Evolutionary conservation across 306 rosid species (phyloP), one percentile per base, ranked within the genome.

Genomic region (Cucumis cinereus): DNA sequence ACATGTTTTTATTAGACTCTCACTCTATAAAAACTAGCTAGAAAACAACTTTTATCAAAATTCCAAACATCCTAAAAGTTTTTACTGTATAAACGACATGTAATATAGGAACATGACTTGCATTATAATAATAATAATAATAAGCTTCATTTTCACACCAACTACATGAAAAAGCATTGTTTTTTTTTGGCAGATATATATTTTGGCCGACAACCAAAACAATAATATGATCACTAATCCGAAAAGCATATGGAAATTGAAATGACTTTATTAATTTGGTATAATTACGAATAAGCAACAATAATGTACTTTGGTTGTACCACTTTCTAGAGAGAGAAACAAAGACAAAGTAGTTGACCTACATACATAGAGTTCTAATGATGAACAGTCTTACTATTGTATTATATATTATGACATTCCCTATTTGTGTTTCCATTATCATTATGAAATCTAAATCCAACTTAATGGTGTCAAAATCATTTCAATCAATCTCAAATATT

Each of bases 251-350:
- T 19, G 43, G 28, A 66, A 36, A 10, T 36, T 23, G 54, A 47
- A 70, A 70, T 14, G 41, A 47, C 58, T 70, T 70, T 50, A 45
- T 45, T 45, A 50, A 50, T 50, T 28, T 70, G 40, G 57, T 70
- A 70, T 70, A 70, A 70, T 70, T 70, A 70, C 75, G 58, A 47
- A 47, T 47, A 70, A 47, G 57, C 72, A 69, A 23, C 57, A 67
- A 24, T 70, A 67, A 24, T 70, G 75, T 70, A 70, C 75, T 70
- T 70, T 47, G 40, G 0, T 70, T 70, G 75, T 70, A 70, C 57
- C 57, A 19, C 57, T 53, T 53, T 53, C 22, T 53, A 45, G 52
- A 24, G 58, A 70, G 33, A 40, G 73, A 70, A 66, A 6, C 70
- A 35, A 17, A 63, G 15, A 33, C 70, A 33, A 43, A 41, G 55